Conservation (phyloP, 768 basidiomycete species). For the Pulveroboletus sp. region DNA sequence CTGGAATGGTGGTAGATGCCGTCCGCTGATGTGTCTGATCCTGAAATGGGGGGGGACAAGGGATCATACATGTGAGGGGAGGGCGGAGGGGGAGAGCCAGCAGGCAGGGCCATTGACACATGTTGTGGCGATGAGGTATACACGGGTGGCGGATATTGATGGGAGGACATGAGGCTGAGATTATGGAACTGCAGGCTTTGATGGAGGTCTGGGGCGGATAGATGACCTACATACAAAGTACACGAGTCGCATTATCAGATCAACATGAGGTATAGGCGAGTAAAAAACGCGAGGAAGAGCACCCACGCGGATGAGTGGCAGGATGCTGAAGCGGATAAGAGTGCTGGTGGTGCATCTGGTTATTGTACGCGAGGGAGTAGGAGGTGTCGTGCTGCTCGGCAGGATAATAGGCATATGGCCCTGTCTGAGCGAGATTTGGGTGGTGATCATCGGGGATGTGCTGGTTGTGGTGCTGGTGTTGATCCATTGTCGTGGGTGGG, state of each 20-base stretch:
- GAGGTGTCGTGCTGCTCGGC: conserved; percentile 54
- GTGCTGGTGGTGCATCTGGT: conserved; percentile 42
- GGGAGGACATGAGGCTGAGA: conserved; percentile 64
- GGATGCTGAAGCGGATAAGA: conserved; percentile 58
- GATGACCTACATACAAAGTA: conserved; percentile 56
- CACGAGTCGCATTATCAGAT: conserved; percentile 59
- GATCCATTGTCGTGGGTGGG: conserved; percentile 38
- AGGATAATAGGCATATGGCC: conserved; percentile 50
- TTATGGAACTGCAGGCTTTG: conserved; percentile 60
- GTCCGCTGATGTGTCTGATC: conserved; percentile 87
- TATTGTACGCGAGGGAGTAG: conserved; percentile 52
- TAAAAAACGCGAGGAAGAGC: conserved; percentile 40
- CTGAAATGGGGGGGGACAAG: conserved; percentile 82
- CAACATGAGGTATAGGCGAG: conserved; percentile 54
- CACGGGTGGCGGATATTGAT: conserved; percentile 65
- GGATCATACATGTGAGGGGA: conserved; percentile 82
- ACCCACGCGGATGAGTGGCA: conserved; percentile 74
- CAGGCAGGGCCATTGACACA: conserved; percentile 61
- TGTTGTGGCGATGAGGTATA: conserved; percentile 63
- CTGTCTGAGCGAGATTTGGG: conserved; percentile 37
- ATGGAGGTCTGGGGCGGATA: conserved; percentile 65
- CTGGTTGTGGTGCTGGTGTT: conserved; percentile 41
- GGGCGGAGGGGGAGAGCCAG: conserved; percentile 69
- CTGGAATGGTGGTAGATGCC: conserved; percentile 72
- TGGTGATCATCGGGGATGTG: conserved; percentile 50